A percentile compares a stretch with the other conserved stretches of the same genome.
Evolutionary conservation across 139 green algal species (phyloP).

Genomic region (Coelastrella sp.): DNA sequence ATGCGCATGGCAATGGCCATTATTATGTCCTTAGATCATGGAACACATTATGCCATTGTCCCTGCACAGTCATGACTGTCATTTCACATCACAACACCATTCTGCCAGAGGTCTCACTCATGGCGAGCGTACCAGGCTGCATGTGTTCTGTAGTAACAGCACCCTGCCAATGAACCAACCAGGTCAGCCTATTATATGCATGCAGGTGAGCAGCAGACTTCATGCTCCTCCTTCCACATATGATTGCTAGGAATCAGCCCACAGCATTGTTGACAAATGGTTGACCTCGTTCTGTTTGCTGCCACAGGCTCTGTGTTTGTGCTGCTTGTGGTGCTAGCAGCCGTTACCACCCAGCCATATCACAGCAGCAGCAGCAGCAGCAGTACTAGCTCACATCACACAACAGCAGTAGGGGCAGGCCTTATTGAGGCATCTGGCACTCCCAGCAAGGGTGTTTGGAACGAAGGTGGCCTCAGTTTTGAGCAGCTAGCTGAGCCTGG

Average conservation of each 20-base stretch:
- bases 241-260: no score
- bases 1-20: neutral
- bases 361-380: conserved; percentile 6
- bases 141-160: no score
- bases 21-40: no score
- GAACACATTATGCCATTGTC: no score
- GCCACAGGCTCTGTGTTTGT: conserved; percentile 3
- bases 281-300: neutral
- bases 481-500: neutral
- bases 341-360: conserved; percentile 10
- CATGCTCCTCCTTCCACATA: no score
- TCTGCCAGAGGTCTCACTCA: no score
- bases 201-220: no score
- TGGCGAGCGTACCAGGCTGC: no score
- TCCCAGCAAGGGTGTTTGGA: neutral
- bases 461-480: neutral
- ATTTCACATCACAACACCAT: no score
- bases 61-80: no score
- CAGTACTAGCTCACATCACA: neutral
- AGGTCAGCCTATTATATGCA: no score
- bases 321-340: conserved; percentile 13
- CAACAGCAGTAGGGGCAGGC: neutral
- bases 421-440: neutral
- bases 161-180: no score
- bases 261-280: neutral